Base-by-base conservation (phyloP, 768 basidiomycete species). In the Suillus subaureus region DNA sequence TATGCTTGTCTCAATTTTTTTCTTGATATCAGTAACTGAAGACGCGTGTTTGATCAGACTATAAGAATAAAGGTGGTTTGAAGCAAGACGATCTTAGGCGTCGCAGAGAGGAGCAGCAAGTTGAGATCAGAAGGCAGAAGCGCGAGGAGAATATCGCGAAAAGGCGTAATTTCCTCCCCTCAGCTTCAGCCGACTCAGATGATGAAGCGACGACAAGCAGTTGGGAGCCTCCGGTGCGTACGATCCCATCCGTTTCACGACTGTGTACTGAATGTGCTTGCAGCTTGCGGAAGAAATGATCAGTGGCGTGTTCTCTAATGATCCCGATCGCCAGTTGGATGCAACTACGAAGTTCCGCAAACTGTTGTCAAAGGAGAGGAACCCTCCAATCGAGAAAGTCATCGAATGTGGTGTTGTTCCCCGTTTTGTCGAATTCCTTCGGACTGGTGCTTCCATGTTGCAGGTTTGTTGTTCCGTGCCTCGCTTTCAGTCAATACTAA, bases 271-370 rank as follows among this genome's bases (percentile, higher is more conserved):
- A 57, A 54, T 62, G 52, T 65, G 58, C 63, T 67, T 71, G 15
- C 68, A 94, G 89, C 85, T 95, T 70, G 89, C 91, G 35, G 91
- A 93, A 63, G 94, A 96, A 73, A 96, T 99, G 96, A 89, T 99
- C 68, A 79, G 84, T 63, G 95, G 90, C 64, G 96, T 99, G 33
- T 97, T 97, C 78, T 94, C 93, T 28, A 90, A 96, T 61, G 91
- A 96, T 77, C 82, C 90, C 37, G 94, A 97, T 66, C 90, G 88
- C 71, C 97, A 99, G 79, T 83, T 97, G 66, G 96, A 98, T 78
- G 93, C 97, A 75, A 99, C 97, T 21, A 98, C 94, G 75, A 97
- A 93, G 81, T 99, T 99, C 85, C 91, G 97, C 73, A 99, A 98
- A 81, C 86, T 99, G 47, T 87, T 99, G 69, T 98, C 96, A 70